Evolutionary conservation across 2,329 filamentous ascomycete genomes (phyloP).

Genomic region (Alternaria solani): DNA sequence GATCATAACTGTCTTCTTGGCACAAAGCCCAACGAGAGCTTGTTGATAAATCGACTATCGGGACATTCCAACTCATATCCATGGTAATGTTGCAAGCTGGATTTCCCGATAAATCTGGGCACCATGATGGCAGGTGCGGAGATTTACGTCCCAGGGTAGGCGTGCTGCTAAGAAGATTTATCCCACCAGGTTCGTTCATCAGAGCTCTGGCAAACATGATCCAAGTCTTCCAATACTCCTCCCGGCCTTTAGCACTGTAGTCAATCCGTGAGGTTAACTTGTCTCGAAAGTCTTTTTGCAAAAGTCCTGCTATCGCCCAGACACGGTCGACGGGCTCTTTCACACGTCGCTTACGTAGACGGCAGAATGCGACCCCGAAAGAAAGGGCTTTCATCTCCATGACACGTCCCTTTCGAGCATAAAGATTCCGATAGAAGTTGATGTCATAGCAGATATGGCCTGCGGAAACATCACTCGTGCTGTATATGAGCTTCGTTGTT

Average conservation of each 20-base stretch:
- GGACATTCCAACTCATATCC: fast-evolving
- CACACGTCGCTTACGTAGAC: neutral
- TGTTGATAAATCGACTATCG: fast-evolving
- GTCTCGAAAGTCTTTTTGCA: fast-evolving
- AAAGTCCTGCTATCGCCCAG: neutral
- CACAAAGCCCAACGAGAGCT: too few relatives aligned
- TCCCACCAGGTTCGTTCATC: too few relatives aligned
- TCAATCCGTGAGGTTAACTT: fast-evolving
- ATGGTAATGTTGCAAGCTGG: fast-evolving
- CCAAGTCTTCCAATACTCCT: neutral
- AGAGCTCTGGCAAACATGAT: too few relatives aligned
- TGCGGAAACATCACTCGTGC: neutral
- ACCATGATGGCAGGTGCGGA: too few relatives aligned
- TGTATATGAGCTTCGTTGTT: neutral
- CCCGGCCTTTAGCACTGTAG: neutral
- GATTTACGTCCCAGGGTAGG: too few relatives aligned
- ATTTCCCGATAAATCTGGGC: too few relatives aligned
- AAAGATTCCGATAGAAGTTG: too few relatives aligned
- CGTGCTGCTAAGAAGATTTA: fast-evolving
- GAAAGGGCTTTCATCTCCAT: too few relatives aligned
- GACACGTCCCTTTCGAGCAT: too few relatives aligned
- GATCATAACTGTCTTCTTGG: fast-evolving
- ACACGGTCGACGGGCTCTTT: neutral
- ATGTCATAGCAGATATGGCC: neutral
- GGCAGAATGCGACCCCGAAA: fast-evolving